Conservation (phyloP, 2,329 filamentous ascomycete species). For the Fonsecaea erecta region DNA sequence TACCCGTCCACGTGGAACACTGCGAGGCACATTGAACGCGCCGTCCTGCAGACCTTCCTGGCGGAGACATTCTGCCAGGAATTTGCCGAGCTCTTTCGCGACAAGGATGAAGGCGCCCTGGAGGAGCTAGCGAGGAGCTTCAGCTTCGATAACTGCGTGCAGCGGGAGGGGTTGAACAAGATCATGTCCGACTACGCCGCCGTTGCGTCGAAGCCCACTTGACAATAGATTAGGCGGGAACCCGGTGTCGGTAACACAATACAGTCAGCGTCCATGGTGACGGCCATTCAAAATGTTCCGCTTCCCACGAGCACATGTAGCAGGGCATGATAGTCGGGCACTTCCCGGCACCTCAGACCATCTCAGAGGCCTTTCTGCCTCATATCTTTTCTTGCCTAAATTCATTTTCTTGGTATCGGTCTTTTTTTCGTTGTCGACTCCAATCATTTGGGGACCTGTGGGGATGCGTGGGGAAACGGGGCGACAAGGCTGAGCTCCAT, state of each 20-base stretch:
- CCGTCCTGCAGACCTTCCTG: constrained; percentile 55
- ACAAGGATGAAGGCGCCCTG: constrained; percentile 56
- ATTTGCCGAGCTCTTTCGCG: constrained; percentile 60
- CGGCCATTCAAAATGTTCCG: not conserved
- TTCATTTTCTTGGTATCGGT: constrained; percentile 13
- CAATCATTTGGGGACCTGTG: constrained; percentile 3
- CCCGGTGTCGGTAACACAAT: not conserved
- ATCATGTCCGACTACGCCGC: constrained; percentile 54
- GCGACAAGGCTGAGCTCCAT: constrained; percentile 10
- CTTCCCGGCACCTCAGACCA: constrained; percentile 6
- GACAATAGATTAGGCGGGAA: constrained; percentile 16
- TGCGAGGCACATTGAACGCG: constrained; percentile 54
- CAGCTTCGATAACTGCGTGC: constrained; percentile 59
- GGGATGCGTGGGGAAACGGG: constrained; percentile 10
- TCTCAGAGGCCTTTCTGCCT: constrained; percentile 26
- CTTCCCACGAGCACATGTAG: not conserved
- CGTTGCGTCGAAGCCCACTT: constrained; percentile 16
- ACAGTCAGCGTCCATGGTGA: not conserved
- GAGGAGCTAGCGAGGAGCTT: constrained; percentile 62
- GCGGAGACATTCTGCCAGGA: constrained; percentile 59
- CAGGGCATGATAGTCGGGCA: not conserved
- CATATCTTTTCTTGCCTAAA: constrained; percentile 29
- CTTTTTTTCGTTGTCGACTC: not conserved
- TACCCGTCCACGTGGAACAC: constrained; percentile 58
- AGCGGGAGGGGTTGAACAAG: constrained; percentile 57